Evolutionary conservation across 2,329 filamentous ascomycete genomes (phyloP).

Genomic region (Fusarium globosum): DNA sequence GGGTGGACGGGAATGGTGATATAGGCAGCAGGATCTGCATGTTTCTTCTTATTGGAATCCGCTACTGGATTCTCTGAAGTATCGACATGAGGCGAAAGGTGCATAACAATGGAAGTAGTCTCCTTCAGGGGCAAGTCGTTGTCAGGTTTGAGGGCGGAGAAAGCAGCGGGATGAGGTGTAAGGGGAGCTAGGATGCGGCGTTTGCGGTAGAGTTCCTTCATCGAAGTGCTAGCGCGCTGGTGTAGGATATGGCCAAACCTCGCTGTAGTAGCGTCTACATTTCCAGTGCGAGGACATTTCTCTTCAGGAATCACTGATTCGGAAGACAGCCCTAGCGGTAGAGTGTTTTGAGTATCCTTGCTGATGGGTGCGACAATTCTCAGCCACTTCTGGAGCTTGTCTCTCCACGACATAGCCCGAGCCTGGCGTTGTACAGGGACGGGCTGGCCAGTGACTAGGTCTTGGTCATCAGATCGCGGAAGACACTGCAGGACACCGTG

Average conservation of each 20-base stretch:
- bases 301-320: constrained; percentile 5
- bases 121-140: constrained; percentile 40
- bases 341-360: constrained; percentile 3
- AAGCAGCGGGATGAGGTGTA: constrained; percentile 59
- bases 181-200: constrained; percentile 57
- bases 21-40: constrained; percentile 40
- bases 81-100: constrained; percentile 53
- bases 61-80: constrained; percentile 28
- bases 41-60: background rate
- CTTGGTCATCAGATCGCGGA: constrained; percentile 14
- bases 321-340: constrained; percentile 5
- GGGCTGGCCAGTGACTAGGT: constrained; percentile 19
- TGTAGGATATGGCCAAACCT: constrained; percentile 65
- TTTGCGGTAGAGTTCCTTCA: constrained; percentile 1
- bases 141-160: constrained; percentile 53
- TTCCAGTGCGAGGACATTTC: background rate
- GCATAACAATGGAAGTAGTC: constrained; percentile 56
- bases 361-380: constrained; percentile 43
- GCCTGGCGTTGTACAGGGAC: constrained; percentile 46
- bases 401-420: constrained; percentile 50
- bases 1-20: constrained; percentile 48
- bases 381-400: constrained; percentile 49
- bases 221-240: background rate
- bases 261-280: constrained; percentile 50
- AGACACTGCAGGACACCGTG: constrained; percentile 37